Evolutionary conservation across 768 basidiomycete genomes (phyloP).

Genomic region (Boletus sp.): DNA sequence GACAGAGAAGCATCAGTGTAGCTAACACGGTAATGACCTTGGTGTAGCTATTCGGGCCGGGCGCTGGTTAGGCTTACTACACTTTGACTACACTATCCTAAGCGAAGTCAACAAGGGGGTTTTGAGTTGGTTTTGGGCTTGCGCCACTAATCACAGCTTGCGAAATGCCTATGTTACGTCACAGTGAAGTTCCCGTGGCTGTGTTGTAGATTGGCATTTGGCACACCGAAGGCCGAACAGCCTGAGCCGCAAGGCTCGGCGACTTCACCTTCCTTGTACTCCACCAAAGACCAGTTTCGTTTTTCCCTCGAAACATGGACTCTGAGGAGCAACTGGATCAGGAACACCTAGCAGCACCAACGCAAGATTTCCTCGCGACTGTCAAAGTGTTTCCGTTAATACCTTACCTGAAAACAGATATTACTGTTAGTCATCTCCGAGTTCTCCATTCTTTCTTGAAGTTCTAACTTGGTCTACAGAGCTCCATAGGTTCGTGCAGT

Average conservation of each 20-base stretch:
- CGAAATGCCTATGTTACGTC: no score
- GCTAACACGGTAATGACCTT: no score
- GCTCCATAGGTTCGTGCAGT: constrained; percentile 27
- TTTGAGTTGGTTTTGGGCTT: no score
- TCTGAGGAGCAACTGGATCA: constrained; percentile 26
- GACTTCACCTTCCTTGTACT: not conserved
- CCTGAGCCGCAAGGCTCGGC: not conserved
- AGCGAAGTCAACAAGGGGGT: no score
- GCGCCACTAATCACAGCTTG: no score
- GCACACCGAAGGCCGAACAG: not conserved
- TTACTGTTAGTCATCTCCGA: constrained; percentile 48
- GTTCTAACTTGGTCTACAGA: constrained; percentile 17
- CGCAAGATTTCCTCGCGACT: constrained; percentile 54
- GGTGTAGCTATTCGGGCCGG: no score
- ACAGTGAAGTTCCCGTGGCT: not conserved
- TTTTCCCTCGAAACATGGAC: constrained; percentile 31
- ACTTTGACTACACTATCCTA: no score
- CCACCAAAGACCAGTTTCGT: not conserved
- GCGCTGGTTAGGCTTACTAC: no score
- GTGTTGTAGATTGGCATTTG: not conserved
- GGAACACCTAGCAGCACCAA: constrained; percentile 48
- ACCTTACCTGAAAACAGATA: constrained; percentile 66
- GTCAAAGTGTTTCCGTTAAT: constrained; percentile 83
- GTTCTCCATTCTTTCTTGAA: constrained; percentile 10
- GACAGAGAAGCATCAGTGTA: no score